These are phyloP conservation scores for Apiospora hydei DNA, from an alignment of 2,329 filamentous ascomycete species.

Conservation along the genomic window DNA sequence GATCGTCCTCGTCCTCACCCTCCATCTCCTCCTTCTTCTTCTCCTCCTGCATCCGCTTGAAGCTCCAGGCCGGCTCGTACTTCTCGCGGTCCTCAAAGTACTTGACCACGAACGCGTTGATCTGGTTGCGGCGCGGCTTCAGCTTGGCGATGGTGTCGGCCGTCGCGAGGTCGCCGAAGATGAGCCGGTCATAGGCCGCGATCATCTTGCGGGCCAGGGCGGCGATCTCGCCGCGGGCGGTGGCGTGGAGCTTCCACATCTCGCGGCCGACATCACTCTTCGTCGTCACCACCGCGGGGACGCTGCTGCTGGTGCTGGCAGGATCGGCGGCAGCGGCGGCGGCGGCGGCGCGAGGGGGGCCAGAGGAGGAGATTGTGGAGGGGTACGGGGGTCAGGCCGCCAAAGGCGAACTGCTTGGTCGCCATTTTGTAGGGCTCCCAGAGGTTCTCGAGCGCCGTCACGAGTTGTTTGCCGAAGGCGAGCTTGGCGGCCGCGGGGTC, in stretches of 20 bases:
- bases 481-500: conserved; percentile 47
- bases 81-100: conserved; percentile 34
- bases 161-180: conserved; percentile 30
- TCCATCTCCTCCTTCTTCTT: background rate
- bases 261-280: conserved; percentile 20
- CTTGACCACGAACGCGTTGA: conserved; percentile 37
- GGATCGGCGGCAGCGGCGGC: background rate
- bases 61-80: conserved; percentile 29
- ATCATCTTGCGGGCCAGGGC: conserved; percentile 42
- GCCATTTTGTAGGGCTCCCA: conserved; percentile 55
- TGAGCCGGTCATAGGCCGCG: conserved; percentile 38
- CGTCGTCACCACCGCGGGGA: too few species aligned
- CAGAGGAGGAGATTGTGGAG: background rate
- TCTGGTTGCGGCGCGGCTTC: conserved; percentile 32
- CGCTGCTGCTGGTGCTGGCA: background rate
- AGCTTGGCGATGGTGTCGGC: conserved; percentile 29
- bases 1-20: background rate
- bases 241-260: conserved; percentile 28
- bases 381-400: conserved; percentile 9
- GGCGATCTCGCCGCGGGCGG: conserved; percentile 32
- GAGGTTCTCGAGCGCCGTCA: conserved; percentile 56
- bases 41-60: background rate
- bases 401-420: conserved; percentile 33
- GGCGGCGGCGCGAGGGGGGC: background rate
- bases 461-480: conserved; percentile 58